Percentiles rank a stretch among this genome's conserved stretches.
phyloP scores from a whole-genome alignment of 495 filamentous ascomycete species.

The Pyrenula aspistea region DNA sequence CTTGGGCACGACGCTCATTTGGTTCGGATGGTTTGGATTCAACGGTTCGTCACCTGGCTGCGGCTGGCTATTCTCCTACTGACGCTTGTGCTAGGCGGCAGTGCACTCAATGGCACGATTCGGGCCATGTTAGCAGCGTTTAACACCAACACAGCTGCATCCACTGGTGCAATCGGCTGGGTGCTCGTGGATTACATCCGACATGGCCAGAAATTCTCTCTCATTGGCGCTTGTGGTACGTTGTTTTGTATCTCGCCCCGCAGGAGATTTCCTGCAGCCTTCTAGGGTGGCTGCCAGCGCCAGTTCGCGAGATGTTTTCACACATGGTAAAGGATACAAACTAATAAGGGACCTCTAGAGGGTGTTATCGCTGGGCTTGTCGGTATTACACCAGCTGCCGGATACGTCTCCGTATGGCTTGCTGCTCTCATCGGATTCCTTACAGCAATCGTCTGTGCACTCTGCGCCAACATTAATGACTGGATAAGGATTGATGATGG shows the following conservation, averaged over 20 bases:
- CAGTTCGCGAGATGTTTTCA: too few relatives aligned
- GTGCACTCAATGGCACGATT: slow-evolving; percentile 42
- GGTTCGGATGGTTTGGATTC: slow-evolving; percentile 52
- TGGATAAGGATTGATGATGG: slow-evolving; percentile 49
- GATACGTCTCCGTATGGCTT: slow-evolving; percentile 44
- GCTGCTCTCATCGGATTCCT: slow-evolving; percentile 48
- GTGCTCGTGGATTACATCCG: slow-evolving; percentile 44
- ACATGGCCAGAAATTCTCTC: slow-evolving; percentile 40
- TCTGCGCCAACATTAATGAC: slow-evolving; percentile 39
- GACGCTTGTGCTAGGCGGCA: slow-evolving; percentile 28
- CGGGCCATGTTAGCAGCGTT: slow-evolving; percentile 45
- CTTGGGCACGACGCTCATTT: slow-evolving; percentile 44
- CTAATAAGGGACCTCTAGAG: too few relatives aligned
- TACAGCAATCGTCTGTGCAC: slow-evolving; percentile 37
- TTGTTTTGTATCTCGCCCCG: too few relatives aligned
- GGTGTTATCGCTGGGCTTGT: slow-evolving; percentile 54
- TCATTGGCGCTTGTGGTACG: slow-evolving; percentile 39
- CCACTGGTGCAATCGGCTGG: slow-evolving; percentile 46
- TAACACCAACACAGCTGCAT: slow-evolving; percentile 51
- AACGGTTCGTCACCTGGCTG: slow-evolving; percentile 22
- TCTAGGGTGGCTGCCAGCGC: too few relatives aligned
- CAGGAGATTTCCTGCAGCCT: too few relatives aligned
- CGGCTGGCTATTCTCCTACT: not conserved
- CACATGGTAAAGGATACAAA: too few relatives aligned
- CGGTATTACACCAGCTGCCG: slow-evolving; percentile 51